Base-by-base conservation (phyloP, 345 rosid genomes). In the Microcos paniculata region DNA sequence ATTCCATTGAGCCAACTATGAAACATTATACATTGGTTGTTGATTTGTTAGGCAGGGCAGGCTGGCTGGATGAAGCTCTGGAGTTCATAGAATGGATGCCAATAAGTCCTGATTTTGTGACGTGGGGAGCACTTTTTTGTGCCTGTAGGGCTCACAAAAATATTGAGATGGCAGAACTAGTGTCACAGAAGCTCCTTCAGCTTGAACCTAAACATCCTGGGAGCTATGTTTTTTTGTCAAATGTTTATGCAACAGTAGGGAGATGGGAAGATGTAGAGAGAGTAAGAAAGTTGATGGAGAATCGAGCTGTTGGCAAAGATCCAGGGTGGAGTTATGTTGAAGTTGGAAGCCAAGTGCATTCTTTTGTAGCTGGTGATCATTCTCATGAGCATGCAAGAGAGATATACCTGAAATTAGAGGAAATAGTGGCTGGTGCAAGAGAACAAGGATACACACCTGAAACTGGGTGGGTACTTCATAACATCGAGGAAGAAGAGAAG, bases 401-500 rank as follows among this genome's bases (percentile, higher is more conserved):
- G 38, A 78, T 84, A 74, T 68, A 75, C 42, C 31, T 73, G 72
- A 89, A 91, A 79, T 78, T 89, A 28, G 84, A 83, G 21, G 88
- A 86, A 72, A 84, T 85, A 78, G 72, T 79, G 69, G 73, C 81
- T 40, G 81, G 74, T 43, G 86, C 88, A 48, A 73, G 61, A 63
- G 73, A 62, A 75, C 82, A 40, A 48, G 95, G 93, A 64, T 89
- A 89, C 80, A 73, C 53, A 80, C 89, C 86, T 65, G 89, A 86
- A 81, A 81, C 87, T 59, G 91, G 84, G 72, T 84, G 90, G 87
- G 90, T 78, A n/a, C 81, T 87, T 63, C 88, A 87, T 82, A 82
- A 88, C 64, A 87, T 86, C 71, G 94, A 88, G 83, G 87, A 83
- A 81, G 94, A 90, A 80, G 92, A 90, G 63, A 87, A 86, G 72